Conservation (phyloP, 805 yeast genomes). For the Kockiozyma suomiensis region DNA sequence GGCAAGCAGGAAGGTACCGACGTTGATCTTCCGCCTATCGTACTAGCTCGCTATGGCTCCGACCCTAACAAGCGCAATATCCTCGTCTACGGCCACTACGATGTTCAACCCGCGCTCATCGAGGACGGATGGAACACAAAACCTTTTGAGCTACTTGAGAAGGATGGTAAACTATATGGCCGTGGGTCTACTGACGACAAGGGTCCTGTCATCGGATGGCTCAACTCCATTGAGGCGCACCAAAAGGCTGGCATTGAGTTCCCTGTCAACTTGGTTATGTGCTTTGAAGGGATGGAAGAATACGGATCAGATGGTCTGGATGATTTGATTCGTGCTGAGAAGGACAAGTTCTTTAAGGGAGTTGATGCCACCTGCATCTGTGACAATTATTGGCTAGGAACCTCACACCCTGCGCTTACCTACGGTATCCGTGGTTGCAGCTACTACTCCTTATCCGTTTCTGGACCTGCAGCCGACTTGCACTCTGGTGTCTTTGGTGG, state of each 20-base stretch:
- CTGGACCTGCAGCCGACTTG: constrained; percentile 95
- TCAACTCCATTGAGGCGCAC: constrained; percentile 90
- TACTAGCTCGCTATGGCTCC: constrained; percentile 82
- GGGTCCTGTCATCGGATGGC: constrained; percentile 98
- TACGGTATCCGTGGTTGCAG: constrained; percentile 97
- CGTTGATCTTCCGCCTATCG: constrained; percentile 87
- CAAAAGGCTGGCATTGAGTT: constrained; percentile 77
- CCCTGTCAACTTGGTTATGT: constrained; percentile 89
- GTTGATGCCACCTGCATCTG: constrained; percentile 95
- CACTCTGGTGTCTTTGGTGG: constrained; percentile 99
- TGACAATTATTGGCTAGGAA: constrained; percentile 98
- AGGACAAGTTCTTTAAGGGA: constrained; percentile 74
- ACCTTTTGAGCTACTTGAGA: constrained; percentile 77
- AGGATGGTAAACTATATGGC: constrained; percentile 73
- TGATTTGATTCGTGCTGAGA: constrained; percentile 76
- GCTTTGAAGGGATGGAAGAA: constrained; percentile 98
- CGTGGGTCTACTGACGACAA: constrained; percentile 97
- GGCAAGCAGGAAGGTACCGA: constrained; percentile 73
- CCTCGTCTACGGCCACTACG: constrained; percentile 94
- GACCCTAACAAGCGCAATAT: constrained; percentile 86
- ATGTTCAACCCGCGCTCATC: constrained; percentile 91
- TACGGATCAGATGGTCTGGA: constrained; percentile 94
- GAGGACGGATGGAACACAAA: constrained; percentile 97
- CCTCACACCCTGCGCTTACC: constrained; percentile 93
- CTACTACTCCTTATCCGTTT: constrained; percentile 79